A percentile compares a stretch with the other conserved stretches of the same genome.
Conservation (phyloP, 441 rosid species). For the Breynia disticha region DNA sequence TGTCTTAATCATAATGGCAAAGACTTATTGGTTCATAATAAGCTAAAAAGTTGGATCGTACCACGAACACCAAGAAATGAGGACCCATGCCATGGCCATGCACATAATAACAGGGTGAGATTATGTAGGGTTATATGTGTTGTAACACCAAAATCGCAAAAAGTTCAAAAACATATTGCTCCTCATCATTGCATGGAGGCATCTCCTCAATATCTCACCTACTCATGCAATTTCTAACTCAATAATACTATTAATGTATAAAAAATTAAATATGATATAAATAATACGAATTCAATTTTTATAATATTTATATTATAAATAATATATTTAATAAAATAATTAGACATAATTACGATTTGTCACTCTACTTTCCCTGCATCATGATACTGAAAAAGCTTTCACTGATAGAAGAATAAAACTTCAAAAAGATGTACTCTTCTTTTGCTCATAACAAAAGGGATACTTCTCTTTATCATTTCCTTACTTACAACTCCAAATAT, state of each 20-base stretch:
- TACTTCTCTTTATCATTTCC: not conserved
- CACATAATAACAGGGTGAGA: conserved; percentile 2
- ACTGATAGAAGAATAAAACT: conserved; percentile 23
- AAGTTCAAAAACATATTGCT: conserved; percentile 3
- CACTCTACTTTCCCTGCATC: too few species aligned
- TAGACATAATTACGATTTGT: too few species aligned
- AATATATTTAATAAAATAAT: too few species aligned
- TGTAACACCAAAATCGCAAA: not conserved
- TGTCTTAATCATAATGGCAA: conserved; percentile 12
- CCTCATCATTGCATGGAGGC: conserved; percentile 18
- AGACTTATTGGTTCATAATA: conserved; percentile 12
- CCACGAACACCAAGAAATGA: conserved; percentile 12
- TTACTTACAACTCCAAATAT: not conserved
- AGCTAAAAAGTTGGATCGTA: conserved; percentile 24
- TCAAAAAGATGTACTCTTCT: conserved; percentile 23
- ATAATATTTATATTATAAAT: too few species aligned
- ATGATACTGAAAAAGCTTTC: conserved; percentile 17
- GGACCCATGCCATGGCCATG: conserved; percentile 6
- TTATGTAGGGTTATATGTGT: not conserved
- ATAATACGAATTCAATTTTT: too few species aligned
- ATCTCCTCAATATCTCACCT: conserved; percentile 5
- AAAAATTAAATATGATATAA: too few species aligned
- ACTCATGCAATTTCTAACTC: too few species aligned
- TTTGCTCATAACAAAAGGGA: conserved; percentile 22
- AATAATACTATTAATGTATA: too few species aligned